Evolutionary conservation across 2,329 filamentous ascomycete genomes (phyloP).

Genomic region (Talaromyces pinophilus): DNA sequence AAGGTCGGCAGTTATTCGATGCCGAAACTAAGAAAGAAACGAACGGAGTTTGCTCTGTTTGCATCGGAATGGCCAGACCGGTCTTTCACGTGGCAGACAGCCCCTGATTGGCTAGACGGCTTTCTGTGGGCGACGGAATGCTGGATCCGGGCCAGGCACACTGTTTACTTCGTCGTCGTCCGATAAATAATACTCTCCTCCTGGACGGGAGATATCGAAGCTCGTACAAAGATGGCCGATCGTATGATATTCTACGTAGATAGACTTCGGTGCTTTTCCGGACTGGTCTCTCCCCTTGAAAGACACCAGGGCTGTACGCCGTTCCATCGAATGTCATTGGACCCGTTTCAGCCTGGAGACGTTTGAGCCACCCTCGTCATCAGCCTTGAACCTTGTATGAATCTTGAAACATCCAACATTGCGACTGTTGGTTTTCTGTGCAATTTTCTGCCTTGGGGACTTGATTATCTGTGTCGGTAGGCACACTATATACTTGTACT

Average conservation of each 20-base stretch:
- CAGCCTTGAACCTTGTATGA: neutral
- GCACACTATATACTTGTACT: neutral
- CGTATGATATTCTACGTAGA: neutral
- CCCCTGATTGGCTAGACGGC: neutral
- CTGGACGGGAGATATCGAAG: neutral
- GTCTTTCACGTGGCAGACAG: neutral
- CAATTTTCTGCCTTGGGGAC: neutral
- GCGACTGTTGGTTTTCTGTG: neutral
- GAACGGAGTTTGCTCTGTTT: conserved; percentile 4
- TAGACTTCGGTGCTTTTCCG: neutral
- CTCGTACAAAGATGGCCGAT: neutral
- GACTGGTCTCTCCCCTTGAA: neutral
- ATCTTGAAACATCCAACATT: neutral
- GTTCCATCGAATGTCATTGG: neutral
- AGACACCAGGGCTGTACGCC: neutral
- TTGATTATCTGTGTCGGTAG: neutral
- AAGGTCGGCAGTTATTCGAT: neutral
- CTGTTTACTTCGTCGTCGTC: neutral
- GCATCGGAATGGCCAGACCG: conserved; percentile 1
- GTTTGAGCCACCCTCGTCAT: conserved; percentile 10
- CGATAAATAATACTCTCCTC: neutral
- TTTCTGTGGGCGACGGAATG: neutral
- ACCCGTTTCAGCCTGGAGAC: conserved; percentile 2
- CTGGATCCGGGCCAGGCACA: conserved; percentile 14
- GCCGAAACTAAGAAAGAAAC: neutral